Conservation (phyloP, 2,329 filamentous ascomycete genomes). For the Alternaria consortialis region DNA sequence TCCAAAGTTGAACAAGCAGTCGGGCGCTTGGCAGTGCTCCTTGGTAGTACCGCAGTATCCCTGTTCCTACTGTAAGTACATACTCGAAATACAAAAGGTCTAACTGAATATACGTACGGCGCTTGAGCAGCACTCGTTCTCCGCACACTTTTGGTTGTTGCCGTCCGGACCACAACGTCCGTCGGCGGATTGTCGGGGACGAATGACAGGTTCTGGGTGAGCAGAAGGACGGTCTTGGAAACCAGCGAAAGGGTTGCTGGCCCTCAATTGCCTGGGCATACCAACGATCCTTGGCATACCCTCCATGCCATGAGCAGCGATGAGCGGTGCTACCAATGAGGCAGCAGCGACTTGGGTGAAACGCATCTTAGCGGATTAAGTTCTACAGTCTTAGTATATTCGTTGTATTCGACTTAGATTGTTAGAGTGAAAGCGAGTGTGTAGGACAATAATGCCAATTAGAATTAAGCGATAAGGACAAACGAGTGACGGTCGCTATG, state of each 20-base stretch:
- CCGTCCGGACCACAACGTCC: slow-evolving; percentile 41
- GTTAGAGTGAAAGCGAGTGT: slow-evolving; percentile 24
- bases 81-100: neutral
- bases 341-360: slow-evolving; percentile 41
- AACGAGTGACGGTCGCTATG: slow-evolving; percentile 41
- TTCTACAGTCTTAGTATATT: neutral
- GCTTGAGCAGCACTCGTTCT: slow-evolving; percentile 47
- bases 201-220: slow-evolving; percentile 23
- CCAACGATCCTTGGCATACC: slow-evolving; percentile 47
- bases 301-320: slow-evolving; percentile 42
- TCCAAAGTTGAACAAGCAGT: slow-evolving; percentile 68
- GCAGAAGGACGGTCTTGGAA: slow-evolving; percentile 28
- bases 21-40: slow-evolving; percentile 67
- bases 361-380: slow-evolving; percentile 36
- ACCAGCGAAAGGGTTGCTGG: slow-evolving; percentile 37
- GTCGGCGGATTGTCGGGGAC: slow-evolving; percentile 37
- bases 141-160: slow-evolving; percentile 33
- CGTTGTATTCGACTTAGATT: slow-evolving; percentile 2
- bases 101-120: slow-evolving; percentile 13
- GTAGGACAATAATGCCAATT: slow-evolving; percentile 25
- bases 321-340: slow-evolving; percentile 42
- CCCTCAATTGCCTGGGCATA: slow-evolving; percentile 40
- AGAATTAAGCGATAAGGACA: slow-evolving; percentile 20
- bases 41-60: slow-evolving; percentile 63
- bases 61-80: neutral